A percentile compares a stretch with the other conserved stretches of the same genome.
phyloP scores from a whole-genome alignment of 129 eudicot species.

The Ambrosia artemisiifolia region DNA sequence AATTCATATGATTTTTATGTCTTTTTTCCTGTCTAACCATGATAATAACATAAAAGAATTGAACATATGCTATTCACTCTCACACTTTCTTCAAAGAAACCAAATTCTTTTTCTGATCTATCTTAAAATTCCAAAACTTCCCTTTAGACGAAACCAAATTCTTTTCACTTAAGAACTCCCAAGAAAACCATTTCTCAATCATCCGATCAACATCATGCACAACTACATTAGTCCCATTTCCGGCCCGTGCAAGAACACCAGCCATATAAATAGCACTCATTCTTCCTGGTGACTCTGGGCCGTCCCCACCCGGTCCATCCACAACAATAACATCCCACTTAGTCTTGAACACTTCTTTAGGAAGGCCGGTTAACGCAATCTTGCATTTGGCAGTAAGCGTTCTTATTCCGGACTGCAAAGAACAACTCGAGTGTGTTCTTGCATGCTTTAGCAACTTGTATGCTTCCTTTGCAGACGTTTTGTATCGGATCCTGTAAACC shows the following conservation, averaged over 20 bases:
- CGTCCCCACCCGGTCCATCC: conserved; percentile 79
- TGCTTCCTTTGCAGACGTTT: conserved; percentile 67
- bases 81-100: conserved; percentile 22
- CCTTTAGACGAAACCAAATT: conserved; percentile 90
- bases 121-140: conserved; percentile 70
- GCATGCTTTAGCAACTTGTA: conserved; percentile 71
- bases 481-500: conserved; percentile 42
- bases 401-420: conserved; percentile 25
- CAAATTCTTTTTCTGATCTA: conserved; percentile 22
- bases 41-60: neutral
- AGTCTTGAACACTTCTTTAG: conserved; percentile 45
- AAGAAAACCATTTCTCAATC: conserved; percentile 88
- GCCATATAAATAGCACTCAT: conserved; percentile 90
- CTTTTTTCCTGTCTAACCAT: conserved; percentile 14
- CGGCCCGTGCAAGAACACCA: conserved; percentile 64
- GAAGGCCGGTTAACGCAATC: conserved; percentile 55
- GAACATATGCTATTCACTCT: conserved; percentile 7
- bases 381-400: conserved; percentile 47
- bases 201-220: conserved; percentile 82
- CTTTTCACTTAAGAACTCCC: conserved; percentile 85
- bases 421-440: conserved; percentile 55
- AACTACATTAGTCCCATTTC: conserved; percentile 65
- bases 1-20: conserved; percentile 13
- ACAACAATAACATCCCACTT: conserved; percentile 85
- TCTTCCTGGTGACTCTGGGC: conserved; percentile 76